phyloP scores from a whole-genome alignment of 2,329 filamentous ascomycete genomes.

The Penicillium sp. region DNA sequence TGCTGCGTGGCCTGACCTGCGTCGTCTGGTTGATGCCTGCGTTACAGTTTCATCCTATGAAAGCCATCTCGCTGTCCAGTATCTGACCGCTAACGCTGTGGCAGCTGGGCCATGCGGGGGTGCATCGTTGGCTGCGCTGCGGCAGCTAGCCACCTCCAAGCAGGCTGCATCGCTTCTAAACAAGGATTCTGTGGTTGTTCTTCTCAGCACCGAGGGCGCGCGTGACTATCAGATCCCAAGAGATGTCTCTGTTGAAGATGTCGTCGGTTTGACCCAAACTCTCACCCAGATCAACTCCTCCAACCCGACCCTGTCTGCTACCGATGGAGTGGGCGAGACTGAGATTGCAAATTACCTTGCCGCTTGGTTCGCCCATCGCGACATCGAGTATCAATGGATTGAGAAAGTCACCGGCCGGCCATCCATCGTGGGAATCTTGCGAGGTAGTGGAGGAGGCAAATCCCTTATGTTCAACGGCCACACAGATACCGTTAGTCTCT shows the following conservation, averaged over 20 bases:
- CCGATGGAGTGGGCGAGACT: constrained; percentile 47
- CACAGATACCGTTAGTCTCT: constrained; percentile 51
- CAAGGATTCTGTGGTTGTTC: constrained; percentile 56
- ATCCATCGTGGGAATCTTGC: constrained; percentile 49
- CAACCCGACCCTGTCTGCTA: constrained; percentile 44
- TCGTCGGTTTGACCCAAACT: constrained; percentile 43
- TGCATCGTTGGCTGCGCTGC: constrained; percentile 54
- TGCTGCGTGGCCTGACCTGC: constrained; percentile 61
- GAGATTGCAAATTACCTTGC: constrained; percentile 48
- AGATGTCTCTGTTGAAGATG: constrained; percentile 43
- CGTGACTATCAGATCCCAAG: constrained; percentile 52
- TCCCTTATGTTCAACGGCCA: constrained; percentile 54
- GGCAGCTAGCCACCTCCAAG: constrained; percentile 40
- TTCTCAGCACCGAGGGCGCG: constrained; percentile 64
- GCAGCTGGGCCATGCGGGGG: constrained; percentile 61
- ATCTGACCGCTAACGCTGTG: constrained; percentile 50
- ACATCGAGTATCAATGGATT: constrained; percentile 51
- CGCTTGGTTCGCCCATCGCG: constrained; percentile 52
- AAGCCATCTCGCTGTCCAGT: constrained; percentile 55
- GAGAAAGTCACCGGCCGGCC: constrained; percentile 48
- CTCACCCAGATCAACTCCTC: constrained; percentile 52
- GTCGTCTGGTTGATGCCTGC: constrained; percentile 57
- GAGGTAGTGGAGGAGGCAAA: constrained; percentile 48
- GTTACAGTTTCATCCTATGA: constrained; percentile 61
- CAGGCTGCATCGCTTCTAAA: constrained; percentile 32